Evolutionary conservation across 148 eudicot genomes (phyloP), one percentile per base, ranked within the genome.

Genomic region (Beta vulgaris): DNA sequence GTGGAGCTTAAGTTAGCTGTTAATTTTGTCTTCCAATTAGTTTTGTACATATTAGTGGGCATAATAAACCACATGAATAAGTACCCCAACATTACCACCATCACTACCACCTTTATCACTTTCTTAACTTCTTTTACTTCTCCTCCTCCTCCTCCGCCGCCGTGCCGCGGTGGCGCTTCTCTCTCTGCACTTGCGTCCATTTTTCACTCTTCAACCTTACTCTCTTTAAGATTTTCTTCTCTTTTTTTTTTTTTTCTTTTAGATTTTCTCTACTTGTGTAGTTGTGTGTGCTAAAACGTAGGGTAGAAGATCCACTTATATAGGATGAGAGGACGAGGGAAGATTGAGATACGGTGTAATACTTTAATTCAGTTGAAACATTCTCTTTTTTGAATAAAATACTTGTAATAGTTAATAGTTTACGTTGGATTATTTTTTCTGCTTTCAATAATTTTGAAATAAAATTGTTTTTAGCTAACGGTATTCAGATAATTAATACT

Each of bases 51-150:
- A 59, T 48, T 60, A 15, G 92, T 90, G 1, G 94, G 88, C 78
- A 72, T 61, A 76, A 87, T 71, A 39, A 88, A 70, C 88, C 88
- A 92, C 19, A 88, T 26, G 35, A 92, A 43, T 25, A 88, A 55
- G 67, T 84, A 79, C n/a, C 91, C 97, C 31, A 83, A 53, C 55
- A 85, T 69, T 6, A 87, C 77, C 40, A 73, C 58, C 66, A 79
- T 25, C 31, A 71, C 35, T 32, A 73, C 43, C 49, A 36, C 73
- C 83, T 67, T 73, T 18, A 82, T 77, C 55, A 40, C 63, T 42
- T 26, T 77, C 12, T 79, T 82, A 32, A 54, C 69, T 72, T 39
- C 76, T 21, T 68, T 58, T 9, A 76, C n/a, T 26, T 49, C 67
- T 26, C 66, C 76, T 39, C 36, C 76, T 62, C 43, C 40, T 23